phyloP scores from a whole-genome alignment of 2,329 filamentous ascomycete genomes.

The Sclerotiophoma versabilis region DNA sequence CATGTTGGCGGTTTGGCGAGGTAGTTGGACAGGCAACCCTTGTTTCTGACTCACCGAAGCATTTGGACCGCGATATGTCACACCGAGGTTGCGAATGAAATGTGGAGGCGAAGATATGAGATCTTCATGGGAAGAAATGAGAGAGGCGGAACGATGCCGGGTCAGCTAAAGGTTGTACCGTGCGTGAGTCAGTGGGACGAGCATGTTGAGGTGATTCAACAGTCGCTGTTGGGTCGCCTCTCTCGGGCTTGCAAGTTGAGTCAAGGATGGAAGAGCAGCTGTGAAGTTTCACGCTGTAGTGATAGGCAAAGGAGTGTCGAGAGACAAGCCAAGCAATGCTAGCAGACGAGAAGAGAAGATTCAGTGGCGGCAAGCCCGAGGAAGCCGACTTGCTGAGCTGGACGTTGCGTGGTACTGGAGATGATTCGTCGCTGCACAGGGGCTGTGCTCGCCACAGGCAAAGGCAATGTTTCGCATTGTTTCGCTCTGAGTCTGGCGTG shows the following conservation, averaged over 20 bases:
- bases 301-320: background rate
- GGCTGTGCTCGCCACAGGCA: constrained; percentile 34
- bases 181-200: background rate
- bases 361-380: constrained; percentile 3
- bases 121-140: background rate
- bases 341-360: background rate
- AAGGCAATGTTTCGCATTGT: constrained; percentile 21
- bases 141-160: too few species aligned
- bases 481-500: background rate
- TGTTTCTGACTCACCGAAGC: constrained; percentile 31
- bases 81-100: background rate
- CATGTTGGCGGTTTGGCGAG: constrained; percentile 20
- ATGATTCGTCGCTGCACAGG: constrained; percentile 26
- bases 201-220: background rate
- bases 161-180: background rate
- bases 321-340: background rate
- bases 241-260: background rate
- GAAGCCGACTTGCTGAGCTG: constrained; percentile 12
- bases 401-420: constrained; percentile 15
- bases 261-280: background rate
- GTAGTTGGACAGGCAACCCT: constrained; percentile 27
- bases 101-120: background rate
- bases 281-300: background rate
- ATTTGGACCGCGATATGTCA: background rate
- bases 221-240: background rate